Base-by-base conservation (phyloP, 768 basidiomycete genomes). In the Termitomyces sp. region DNA sequence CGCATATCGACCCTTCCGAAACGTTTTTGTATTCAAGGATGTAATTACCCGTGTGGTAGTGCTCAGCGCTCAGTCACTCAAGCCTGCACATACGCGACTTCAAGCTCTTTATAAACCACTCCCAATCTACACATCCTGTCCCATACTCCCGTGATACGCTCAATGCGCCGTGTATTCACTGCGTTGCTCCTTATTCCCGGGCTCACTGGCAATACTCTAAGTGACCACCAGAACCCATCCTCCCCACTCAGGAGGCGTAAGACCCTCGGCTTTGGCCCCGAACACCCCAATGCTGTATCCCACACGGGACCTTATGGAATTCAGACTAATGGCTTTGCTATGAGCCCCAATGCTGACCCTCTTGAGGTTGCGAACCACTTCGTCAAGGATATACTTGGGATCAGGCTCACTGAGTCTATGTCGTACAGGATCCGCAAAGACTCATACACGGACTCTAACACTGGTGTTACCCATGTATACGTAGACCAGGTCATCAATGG, bases 391-490 rank as follows among this genome's bases (percentile, higher is more conserved):
- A 73, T 84, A 34, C 74, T 84, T 24, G 66, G 63, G 18, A 69
- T 74, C 30, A 69, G 79, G 56, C 68, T 76, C 37, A 66, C 71
- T 20, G 73, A 69, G 4, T 64, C 72, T 30, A 74, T 72, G 50
- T 67, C 77, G 0, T 89, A 84, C 68, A 75, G 76, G 68, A 82
- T 95, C 62, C 86, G 92, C 55, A 76, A 84, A 56, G 91, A 93
- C 74, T 92, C 90, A 13, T 95, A 96, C 72, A 93, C 91, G 46
- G 95, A 98, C 75, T 73, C 76, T 57, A 84, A 82, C 59, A 94
- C 91, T 2, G 90, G 89, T n/a, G 80, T 97, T 52, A 88, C 92
- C 30, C 94, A 98, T 73, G 79, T 94, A 64, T 96, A 95, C 69
- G 86, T 89, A 60, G 83, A 87, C 64, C 95, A 99, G 75, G 61